Evolutionary conservation across 2,329 filamentous ascomycete genomes (phyloP).

Genomic region (Fusarium denticulatum): DNA sequence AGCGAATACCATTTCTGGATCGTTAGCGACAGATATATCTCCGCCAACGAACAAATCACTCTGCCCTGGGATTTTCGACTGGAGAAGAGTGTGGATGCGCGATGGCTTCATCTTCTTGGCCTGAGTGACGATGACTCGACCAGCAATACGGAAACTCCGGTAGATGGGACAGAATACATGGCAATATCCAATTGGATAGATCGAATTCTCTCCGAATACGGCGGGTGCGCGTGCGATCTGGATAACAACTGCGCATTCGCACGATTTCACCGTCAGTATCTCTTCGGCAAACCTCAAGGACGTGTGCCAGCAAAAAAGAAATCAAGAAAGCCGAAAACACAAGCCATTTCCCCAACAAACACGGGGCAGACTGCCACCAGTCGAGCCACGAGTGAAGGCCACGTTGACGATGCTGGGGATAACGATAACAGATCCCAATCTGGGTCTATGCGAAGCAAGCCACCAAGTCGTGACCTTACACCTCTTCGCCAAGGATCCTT

Average conservation of each 20-base stretch:
- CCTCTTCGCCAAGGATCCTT: conserved; percentile 69
- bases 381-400: conserved; percentile 71
- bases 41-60: conserved; percentile 70
- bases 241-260: conserved; percentile 71
- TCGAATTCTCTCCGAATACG: conserved; percentile 78
- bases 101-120: conserved; percentile 69
- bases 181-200: conserved; percentile 72
- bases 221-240: conserved; percentile 79
- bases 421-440: conserved; percentile 60
- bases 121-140: conserved; percentile 68
- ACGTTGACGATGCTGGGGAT: conserved; percentile 64
- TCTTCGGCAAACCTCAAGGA: conserved; percentile 55
- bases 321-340: conserved; percentile 63
- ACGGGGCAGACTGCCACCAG: conserved; percentile 71
- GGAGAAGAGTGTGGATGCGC: conserved; percentile 62
- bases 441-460: conserved; percentile 68
- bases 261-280: conserved; percentile 69
- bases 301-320: conserved; percentile 59
- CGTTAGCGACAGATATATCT: conserved; percentile 81
- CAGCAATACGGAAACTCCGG: conserved; percentile 60
- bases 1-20: conserved; percentile 94
- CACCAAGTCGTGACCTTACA: conserved; percentile 72
- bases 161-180: conserved; percentile 69
- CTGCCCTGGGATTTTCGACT: conserved; percentile 75
- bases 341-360: conserved; percentile 69